These are phyloP conservation scores for Diaporthe longicolla DNA, from an alignment of 2,329 filamentous ascomycete genomes.

Conservation along the genomic window DNA sequence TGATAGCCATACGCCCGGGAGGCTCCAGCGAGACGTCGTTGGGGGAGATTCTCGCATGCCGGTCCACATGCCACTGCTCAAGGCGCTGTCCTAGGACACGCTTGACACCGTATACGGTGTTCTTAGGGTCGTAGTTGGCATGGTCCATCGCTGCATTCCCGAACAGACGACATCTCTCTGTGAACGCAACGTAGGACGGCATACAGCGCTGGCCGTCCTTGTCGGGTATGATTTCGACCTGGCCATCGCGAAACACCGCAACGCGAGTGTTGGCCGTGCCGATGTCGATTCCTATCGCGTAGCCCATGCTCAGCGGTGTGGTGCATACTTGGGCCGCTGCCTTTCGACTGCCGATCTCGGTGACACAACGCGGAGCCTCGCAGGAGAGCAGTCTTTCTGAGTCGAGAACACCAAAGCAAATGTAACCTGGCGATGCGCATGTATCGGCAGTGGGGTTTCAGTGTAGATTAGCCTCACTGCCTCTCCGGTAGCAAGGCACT, in stretches of 20 bases:
- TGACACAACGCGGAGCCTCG: neutral
- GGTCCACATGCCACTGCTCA: neutral
- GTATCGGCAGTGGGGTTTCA: too few species aligned
- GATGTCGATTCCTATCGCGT: constrained; percentile 5
- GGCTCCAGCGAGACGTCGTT: neutral
- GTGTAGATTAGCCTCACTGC: neutral
- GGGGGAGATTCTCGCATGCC: neutral
- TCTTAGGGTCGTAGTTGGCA: neutral
- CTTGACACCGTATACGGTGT: neutral
- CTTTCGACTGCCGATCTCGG: neutral
- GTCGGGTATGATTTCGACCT: neutral
- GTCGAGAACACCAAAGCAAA: neutral
- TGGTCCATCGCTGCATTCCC: neutral
- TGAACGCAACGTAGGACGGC: neutral
- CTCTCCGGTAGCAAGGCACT: neutral
- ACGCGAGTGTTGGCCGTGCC: constrained; percentile 9
- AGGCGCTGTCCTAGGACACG: neutral
- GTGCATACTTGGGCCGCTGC: neutral
- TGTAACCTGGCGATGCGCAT: neutral
- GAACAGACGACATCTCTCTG: neutral
- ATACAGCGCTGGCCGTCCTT: neutral
- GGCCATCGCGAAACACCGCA: neutral
- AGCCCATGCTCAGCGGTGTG: neutral
- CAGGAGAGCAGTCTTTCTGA: neutral
- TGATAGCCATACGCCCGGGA: neutral